phyloP scores from a whole-genome alignment of 2,329 filamentous ascomycete genomes.

The Sporothrix pallida region DNA sequence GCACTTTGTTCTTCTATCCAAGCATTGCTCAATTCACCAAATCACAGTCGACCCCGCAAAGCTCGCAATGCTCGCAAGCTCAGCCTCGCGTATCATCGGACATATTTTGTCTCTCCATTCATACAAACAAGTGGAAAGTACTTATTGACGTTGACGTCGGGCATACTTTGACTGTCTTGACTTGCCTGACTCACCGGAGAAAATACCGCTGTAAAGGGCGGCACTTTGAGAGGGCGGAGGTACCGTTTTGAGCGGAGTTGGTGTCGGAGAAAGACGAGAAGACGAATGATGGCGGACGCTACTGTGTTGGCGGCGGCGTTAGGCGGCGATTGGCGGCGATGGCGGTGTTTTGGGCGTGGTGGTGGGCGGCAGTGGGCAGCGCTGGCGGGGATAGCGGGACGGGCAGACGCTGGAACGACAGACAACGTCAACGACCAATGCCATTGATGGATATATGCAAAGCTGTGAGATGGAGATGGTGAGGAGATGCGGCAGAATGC shows the following conservation, averaged over 20 bases:
- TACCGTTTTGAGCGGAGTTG: not conserved
- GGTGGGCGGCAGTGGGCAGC: not conserved
- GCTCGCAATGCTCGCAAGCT: too few relatives aligned
- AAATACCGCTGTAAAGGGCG: conserved; percentile 6
- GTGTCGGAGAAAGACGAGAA: not conserved
- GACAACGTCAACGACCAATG: too few relatives aligned
- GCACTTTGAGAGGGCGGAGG: conserved; percentile 5
- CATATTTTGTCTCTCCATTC: not conserved
- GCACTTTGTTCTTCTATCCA: too few relatives aligned
- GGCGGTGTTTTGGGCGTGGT: not conserved
- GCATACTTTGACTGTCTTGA: not conserved
- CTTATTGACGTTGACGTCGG: too few relatives aligned
- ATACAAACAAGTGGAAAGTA: not conserved
- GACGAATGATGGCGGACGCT: not conserved
- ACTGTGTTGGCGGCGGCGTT: not conserved
- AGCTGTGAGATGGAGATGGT: too few relatives aligned
- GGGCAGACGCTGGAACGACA: not conserved
- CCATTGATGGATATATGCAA: too few relatives aligned
- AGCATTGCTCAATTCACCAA: too few relatives aligned
- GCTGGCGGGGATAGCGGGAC: not conserved
- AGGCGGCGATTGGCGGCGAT: conserved; percentile 13
- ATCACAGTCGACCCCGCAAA: too few relatives aligned
- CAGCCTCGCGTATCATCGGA: not conserved
- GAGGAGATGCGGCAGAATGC: too few relatives aligned
- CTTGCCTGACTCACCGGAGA: not conserved